Conservation (phyloP, 495 filamentous ascomycete species). For the Chaetomium cochliodes region DNA sequence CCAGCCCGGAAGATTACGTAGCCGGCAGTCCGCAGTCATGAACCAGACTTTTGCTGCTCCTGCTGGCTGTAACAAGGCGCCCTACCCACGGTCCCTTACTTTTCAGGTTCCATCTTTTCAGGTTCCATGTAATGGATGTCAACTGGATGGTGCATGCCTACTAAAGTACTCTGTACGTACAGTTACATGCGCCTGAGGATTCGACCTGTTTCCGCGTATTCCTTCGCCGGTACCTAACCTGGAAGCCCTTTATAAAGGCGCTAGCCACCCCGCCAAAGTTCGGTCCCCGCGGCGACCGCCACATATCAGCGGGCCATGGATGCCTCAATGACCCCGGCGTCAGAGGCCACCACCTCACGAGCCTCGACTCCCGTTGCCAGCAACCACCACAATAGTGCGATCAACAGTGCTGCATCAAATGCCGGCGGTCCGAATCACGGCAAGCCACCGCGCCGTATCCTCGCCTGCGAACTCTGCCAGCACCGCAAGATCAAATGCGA, state of each 20-base stretch:
- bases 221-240: background rate
- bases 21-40: background rate
- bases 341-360: conserved; percentile 8
- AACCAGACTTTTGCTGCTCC: too few species aligned
- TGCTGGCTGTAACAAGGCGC: too few species aligned
- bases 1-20: conserved; percentile 1
- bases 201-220: background rate
- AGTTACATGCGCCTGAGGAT: too few species aligned
- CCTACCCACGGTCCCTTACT: too few species aligned
- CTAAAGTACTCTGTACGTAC: too few species aligned
- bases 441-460: conserved; percentile 25
- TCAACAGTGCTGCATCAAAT: too few species aligned
- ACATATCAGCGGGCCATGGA: conserved; percentile 5
- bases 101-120: too few species aligned
- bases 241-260: background rate
- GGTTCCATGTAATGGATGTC: too few species aligned
- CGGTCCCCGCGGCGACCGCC: background rate
- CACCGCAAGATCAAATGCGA: conserved; percentile 68
- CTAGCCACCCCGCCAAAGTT: background rate
- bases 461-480: conserved; percentile 55
- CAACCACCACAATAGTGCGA: too few species aligned
- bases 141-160: too few species aligned
- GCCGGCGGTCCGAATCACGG: too few species aligned
- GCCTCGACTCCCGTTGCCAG: background rate
- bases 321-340: conserved; percentile 10